These are phyloP conservation scores for Solanum verrucosum DNA, from an alignment of 257 asterid species.

Conservation along the genomic window DNA sequence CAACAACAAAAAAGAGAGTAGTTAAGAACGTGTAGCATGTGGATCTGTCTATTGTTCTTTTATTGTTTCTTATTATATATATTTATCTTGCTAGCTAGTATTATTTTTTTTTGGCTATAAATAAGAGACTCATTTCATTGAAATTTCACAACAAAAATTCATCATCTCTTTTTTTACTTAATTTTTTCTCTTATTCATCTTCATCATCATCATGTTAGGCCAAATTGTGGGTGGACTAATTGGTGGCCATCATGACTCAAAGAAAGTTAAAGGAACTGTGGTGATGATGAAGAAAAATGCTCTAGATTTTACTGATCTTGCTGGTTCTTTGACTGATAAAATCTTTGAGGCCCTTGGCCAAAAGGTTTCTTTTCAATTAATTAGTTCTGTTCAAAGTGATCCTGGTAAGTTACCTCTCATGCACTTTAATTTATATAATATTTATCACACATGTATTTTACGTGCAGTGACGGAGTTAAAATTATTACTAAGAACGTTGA, in stretches of 20 bases:
- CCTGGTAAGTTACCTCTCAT: not conserved
- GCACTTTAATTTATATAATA: not conserved
- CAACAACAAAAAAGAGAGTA: not conserved
- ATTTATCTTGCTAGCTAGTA: not conserved
- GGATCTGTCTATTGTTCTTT: not conserved
- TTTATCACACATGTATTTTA: not conserved
- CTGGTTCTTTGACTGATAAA: not conserved
- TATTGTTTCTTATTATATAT: not conserved
- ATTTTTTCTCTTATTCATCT: not conserved
- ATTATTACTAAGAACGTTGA: not conserved
- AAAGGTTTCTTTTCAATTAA: not conserved
- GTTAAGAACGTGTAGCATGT: not conserved
- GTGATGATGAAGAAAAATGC: slow-evolving; percentile 1
- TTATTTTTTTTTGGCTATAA: not conserved
- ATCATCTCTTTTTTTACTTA: not conserved
- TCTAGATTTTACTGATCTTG: not conserved
- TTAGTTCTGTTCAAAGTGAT: not conserved
- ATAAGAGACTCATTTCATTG: not conserved
- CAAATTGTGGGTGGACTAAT: not conserved
- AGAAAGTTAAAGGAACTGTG: not conserved
- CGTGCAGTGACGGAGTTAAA: not conserved
- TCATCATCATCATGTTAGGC: not conserved
- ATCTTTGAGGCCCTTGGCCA: not conserved
- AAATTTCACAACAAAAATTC: not conserved
- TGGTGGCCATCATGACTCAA: not conserved